Conservation (phyloP, 805 yeast species). For the Pichia thaimueangensis region DNA sequence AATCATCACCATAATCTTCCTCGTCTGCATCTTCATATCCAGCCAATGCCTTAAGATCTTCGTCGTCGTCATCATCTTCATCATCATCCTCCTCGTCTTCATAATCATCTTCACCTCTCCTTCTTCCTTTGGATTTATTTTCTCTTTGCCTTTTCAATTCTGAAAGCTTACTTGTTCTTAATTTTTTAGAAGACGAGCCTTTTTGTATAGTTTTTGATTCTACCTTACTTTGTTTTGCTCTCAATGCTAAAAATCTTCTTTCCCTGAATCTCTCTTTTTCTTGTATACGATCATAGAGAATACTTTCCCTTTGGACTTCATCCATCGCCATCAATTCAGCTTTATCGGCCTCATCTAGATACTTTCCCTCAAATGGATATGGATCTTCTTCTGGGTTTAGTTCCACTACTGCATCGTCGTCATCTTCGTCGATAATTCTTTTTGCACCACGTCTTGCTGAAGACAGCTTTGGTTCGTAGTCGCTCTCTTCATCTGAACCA, state of each 20-base stretch:
- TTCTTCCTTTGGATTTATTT: slow-evolving; percentile 21
- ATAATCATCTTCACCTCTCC: slow-evolving; percentile 6
- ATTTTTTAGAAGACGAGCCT: slow-evolving; percentile 20
- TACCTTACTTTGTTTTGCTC: slow-evolving; percentile 56
- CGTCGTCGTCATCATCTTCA: slow-evolving; percentile 28
- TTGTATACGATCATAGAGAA: slow-evolving; percentile 87
- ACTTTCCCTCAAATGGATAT: slow-evolving; percentile 90
- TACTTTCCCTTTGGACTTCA: slow-evolving; percentile 87
- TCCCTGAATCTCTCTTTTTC: slow-evolving; percentile 86
- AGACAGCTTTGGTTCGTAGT: slow-evolving; percentile 31
- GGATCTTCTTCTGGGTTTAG: slow-evolving; percentile 47
- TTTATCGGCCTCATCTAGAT: slow-evolving; percentile 75
- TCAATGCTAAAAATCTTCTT: slow-evolving; percentile 72
- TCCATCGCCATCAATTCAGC: slow-evolving; percentile 62
- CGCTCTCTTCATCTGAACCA: slow-evolving; percentile 43
- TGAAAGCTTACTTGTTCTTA: slow-evolving; percentile 30
- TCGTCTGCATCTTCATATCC: slow-evolving; percentile 31
- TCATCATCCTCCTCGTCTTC: slow-evolving; percentile 21
- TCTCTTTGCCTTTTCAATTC: slow-evolving; percentile 34
- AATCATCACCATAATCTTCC: slow-evolving; percentile 30
- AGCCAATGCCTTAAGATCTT: slow-evolving; percentile 35
- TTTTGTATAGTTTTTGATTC: slow-evolving; percentile 30
- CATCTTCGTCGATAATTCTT: slow-evolving; percentile 22
- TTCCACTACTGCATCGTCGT: slow-evolving; percentile 17
- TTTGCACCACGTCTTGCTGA: slow-evolving; percentile 16